Base-by-base conservation (phyloP, 2,329 filamentous ascomycete genomes). In the Monilinia vaccinii-corymbosi region DNA sequence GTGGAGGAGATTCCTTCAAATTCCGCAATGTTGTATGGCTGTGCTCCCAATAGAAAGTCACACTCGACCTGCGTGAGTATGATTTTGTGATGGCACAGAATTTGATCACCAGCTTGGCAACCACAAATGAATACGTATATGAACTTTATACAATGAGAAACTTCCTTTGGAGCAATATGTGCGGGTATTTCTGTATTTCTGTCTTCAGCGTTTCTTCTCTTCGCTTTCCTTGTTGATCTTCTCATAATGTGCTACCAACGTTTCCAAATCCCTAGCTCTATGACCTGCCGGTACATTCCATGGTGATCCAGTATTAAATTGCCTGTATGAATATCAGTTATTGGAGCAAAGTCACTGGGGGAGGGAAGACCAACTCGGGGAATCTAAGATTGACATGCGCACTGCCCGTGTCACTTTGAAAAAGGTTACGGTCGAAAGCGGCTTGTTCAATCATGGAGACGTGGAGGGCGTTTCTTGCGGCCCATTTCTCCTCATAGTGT, bases 211-310 rank as follows among this genome's bases (percentile, higher is more conserved):
- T 62, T 82, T 84, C 69, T 76, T 76, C 70, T 79, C 79, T 62
- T 87, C 81, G 61, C 77, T 77, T 61, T 81, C 79, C 69, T 75
- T 74, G 60, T 82, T 79, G 68, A 81, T 70, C 68, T 79, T 79
- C 72, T 84, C 75, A 71, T 86, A 88, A 74, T 87, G 83, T 34
- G 78, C 80, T 61, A 85, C 81, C 59, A 87, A 76, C 56, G 78
- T 71, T 69, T 80, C 80, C 66, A 88, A 75, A 69, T 85, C 79
- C 52, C 79, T 79, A 59, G 78, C 73, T 49, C 75, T 74, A 63
- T 81, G 80, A 56, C 85, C 85, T 47, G 85, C 82, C 36, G 79
- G 74, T 59, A 87, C 79, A 69, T 88, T 88, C 73, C 77, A 84
- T 18, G 84, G 84, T 1, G 82, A 82, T 56, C 81, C 80, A 25